Conservation (phyloP, 2,329 filamentous ascomycete species). For the Penicillium psychrosexuale region DNA sequence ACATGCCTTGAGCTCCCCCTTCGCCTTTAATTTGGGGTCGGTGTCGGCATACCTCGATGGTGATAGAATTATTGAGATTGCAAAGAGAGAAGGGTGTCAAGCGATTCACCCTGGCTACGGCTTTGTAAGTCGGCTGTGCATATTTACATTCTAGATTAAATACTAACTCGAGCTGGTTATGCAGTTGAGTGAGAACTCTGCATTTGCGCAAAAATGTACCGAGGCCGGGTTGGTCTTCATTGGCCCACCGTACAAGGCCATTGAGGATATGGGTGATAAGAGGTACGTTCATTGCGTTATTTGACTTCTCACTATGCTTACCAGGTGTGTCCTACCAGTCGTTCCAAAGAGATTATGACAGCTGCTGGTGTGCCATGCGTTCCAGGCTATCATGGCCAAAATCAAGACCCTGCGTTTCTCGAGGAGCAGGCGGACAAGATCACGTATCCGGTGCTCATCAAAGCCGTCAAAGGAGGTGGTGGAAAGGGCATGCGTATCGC, state of each 20-base stretch:
- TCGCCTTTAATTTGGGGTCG: conserved; percentile 77
- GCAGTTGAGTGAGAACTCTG: conserved; percentile 81
- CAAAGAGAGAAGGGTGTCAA: conserved; percentile 79
- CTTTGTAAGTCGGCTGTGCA: conserved; percentile 53
- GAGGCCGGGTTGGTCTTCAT: conserved; percentile 92
- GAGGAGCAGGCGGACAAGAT: conserved; percentile 71
- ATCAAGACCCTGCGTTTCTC: conserved; percentile 66
- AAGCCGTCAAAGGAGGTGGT: conserved; percentile 62
- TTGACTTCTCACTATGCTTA: conserved; percentile 6
- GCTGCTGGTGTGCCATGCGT: conserved; percentile 93
- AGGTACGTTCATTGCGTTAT: conserved; percentile 47
- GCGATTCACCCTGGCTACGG: conserved; percentile 96
- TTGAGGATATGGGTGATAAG: conserved; percentile 86
- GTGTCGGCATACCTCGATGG: conserved; percentile 89
- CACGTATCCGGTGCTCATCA: conserved; percentile 62
- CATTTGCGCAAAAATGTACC: conserved; percentile 82
- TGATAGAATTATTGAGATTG: conserved; percentile 83
- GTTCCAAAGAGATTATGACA: conserved; percentile 95
- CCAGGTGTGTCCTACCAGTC: conserved; percentile 34
- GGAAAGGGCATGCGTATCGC: conserved; percentile 70
- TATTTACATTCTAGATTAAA: not conserved
- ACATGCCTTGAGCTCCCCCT: conserved; percentile 80
- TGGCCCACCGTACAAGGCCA: conserved; percentile 76
- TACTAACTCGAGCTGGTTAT: not conserved
- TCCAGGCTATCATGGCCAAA: conserved; percentile 85